Percentiles rank a stretch among this genome's conserved stretches.
Evolutionary conservation across 495 filamentous ascomycete species (phyloP).

Genomic region (Trypethelium eluteriae): DNA sequence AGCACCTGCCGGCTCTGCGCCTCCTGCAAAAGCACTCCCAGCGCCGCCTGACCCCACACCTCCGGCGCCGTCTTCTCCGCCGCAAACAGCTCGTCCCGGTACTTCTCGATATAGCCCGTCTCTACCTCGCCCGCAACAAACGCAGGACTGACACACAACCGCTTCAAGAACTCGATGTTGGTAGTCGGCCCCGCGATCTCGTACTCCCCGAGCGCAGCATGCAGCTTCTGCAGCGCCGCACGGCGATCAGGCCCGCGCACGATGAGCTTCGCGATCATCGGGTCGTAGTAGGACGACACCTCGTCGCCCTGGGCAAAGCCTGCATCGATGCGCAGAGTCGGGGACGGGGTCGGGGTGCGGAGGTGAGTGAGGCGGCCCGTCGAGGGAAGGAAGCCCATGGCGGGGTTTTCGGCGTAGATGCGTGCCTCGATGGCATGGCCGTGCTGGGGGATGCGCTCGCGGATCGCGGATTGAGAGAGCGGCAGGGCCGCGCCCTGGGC

Average conservation of each 20-base stretch:
- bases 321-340: conserved; percentile 80
- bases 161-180: conserved; percentile 95
- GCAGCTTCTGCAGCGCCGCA: conserved; percentile 75
- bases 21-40: conserved; percentile 54
- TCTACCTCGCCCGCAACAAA: conserved; percentile 88
- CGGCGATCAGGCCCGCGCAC: conserved; percentile 72
- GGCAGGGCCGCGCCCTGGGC: conserved; percentile 84
- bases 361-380: conserved; percentile 84
- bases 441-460: conserved; percentile 60
- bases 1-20: not conserved
- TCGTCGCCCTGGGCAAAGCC: conserved; percentile 88
- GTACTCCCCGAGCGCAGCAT: conserved; percentile 76
- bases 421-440: conserved; percentile 90
- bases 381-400: conserved; percentile 81
- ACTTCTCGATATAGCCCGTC: conserved; percentile 90
- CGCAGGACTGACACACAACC: conserved; percentile 65
- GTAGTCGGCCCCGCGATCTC: conserved; percentile 88
- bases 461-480: conserved; percentile 73
- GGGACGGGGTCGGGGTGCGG: conserved; percentile 56
- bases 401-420: conserved; percentile 94
- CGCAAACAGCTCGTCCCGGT: conserved; percentile 53
- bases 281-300: conserved; percentile 92
- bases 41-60: conserved; percentile 68
- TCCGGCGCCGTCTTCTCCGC: conserved; percentile 23
- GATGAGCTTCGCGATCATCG: conserved; percentile 98